Conservation (phyloP, 257 asterid genomes). For the Paraleonurus japonicus region DNA sequence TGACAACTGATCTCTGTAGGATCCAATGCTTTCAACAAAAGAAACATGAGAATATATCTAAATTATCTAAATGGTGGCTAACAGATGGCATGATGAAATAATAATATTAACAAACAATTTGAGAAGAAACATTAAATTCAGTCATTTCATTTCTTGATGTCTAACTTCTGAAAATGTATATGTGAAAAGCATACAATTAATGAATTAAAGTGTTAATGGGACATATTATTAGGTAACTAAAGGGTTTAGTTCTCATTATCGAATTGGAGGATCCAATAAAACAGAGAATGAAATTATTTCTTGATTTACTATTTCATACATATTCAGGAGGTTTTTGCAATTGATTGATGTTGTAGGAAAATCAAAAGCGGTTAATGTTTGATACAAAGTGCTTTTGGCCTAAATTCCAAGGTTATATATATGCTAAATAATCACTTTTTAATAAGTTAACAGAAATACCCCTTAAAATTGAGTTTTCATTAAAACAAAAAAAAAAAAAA, state of each 20-base stretch:
- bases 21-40: slow-evolving; percentile 13
- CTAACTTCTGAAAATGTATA: background rate
- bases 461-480: background rate
- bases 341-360: background rate
- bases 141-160: background rate
- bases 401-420: background rate
- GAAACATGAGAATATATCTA: slow-evolving; percentile 13
- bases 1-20: slow-evolving; percentile 7
- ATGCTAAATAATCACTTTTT: background rate
- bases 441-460: background rate
- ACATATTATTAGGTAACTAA: background rate
- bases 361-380: background rate
- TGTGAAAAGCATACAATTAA: background rate
- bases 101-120: background rate
- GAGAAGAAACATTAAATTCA: background rate
- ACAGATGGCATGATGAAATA: slow-evolving; percentile 1
- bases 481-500: too few species aligned
- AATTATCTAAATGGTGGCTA: background rate
- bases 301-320: background rate
- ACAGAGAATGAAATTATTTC: background rate
- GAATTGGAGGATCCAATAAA: background rate
- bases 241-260: slow-evolving; percentile 3
- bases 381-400: background rate
- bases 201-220: background rate
- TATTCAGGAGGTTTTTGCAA: background rate